Percentiles rank a stretch among this genome's conserved stretches.
Evolutionary conservation across 768 basidiomycete species (phyloP).

Genomic region (Suillus plorans): DNA sequence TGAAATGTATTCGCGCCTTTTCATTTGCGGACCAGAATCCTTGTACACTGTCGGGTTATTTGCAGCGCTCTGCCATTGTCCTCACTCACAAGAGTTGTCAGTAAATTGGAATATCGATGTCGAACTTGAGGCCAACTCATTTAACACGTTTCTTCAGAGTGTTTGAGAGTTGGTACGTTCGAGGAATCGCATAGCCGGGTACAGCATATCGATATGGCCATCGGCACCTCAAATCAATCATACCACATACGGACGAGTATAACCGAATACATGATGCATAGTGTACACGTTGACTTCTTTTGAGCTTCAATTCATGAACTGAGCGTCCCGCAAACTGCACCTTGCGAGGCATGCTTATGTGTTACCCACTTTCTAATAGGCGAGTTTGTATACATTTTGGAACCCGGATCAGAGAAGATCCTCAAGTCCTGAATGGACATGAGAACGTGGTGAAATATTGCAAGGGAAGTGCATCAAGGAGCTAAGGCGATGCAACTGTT

Average conservation of each 20-base stretch:
- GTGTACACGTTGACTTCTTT: neutral
- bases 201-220: neutral
- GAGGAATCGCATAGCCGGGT: neutral
- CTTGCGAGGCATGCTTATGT: neutral
- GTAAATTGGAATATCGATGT: neutral
- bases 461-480: neutral
- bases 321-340: neutral
- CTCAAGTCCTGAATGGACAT: neutral
- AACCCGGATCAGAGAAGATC: neutral
- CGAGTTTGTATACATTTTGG: neutral
- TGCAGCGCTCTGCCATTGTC: neutral
- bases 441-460: neutral
- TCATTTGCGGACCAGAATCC: neutral
- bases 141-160: neutral
- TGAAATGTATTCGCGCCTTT: neutral
- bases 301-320: neutral
- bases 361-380: neutral
- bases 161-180: neutral
- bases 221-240: too few species aligned
- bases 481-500: neutral
- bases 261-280: neutral
- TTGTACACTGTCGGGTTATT: neutral
- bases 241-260: neutral
- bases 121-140: neutral
- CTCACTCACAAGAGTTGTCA: neutral